Evolutionary conservation across 441 rosid genomes (phyloP), one percentile per base, ranked within the genome.

Genomic region (Adansonia grandidieri): DNA sequence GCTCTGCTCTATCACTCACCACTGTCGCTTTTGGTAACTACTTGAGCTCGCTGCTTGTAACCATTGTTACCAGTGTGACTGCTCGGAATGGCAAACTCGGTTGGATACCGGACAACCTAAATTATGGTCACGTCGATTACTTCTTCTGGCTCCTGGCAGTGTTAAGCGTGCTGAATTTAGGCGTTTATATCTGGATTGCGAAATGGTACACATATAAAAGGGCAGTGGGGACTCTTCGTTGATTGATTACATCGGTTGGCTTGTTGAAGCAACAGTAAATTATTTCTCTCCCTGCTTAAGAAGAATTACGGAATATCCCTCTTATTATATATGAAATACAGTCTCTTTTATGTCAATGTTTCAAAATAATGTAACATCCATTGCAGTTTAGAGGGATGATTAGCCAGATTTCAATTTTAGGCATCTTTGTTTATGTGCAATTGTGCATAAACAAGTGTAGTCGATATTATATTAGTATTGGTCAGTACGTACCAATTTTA

Each of bases 11-110:
- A 44, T 84, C 94, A 0, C 91, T 95, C 9, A 93, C 99, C 2
- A 95, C 95, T 0, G 89, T 87, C 17, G 93, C 99, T 5, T 79
- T 91, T 0, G 99, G 99, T n/a, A 93, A 90, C 82, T 95, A 93
- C 79, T 81, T 88, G 80, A 86, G 89, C 83, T 77, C 91, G 9
- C 42, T 83, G 50, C 85, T 86, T 6, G 85, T 86, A 70, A 85
- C 87, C 0, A 48, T 88, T 48, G 87, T 88, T 37, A 73, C 84
- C 2, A 64, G 75, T 8, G 50, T 84, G 50, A 88, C 78, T 45
- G 53, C 88, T 6, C 76, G 56, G 70, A 58, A 81, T 13, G 89
- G 87, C 24, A 80, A 76, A 63, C 83, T 74, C 6, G 88, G 90
- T 9, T 87, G 88, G 88, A 85, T 87, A 37, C 88, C 90, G 0